Evolutionary conservation across 345 rosid genomes (phyloP).

Genomic region (Punica granatum): DNA sequence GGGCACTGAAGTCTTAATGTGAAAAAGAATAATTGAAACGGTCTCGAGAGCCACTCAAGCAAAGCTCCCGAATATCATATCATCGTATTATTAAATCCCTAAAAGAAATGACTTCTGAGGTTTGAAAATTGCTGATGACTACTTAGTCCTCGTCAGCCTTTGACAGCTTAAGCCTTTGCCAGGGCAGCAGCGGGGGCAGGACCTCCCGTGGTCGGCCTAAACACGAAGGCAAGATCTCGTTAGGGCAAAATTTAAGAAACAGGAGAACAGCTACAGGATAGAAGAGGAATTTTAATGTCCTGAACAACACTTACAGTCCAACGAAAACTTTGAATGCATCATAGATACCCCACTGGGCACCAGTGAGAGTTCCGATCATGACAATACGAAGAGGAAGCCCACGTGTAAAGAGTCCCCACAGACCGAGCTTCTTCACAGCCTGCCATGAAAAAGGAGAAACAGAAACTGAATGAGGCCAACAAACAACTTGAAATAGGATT

Average conservation of each 20-base stretch:
- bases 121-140: background rate
- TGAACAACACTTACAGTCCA: conserved; percentile 68
- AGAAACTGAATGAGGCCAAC: background rate
- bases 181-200: conserved; percentile 48
- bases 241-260: background rate
- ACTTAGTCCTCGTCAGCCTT: background rate
- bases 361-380: conserved; percentile 96
- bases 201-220: conserved; percentile 99
- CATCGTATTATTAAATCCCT: conserved; percentile 21
- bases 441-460: conserved; percentile 21
- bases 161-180: conserved; percentile 33
- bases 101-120: background rate
- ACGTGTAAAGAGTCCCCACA: conserved; percentile 75
- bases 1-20: conserved; percentile 12
- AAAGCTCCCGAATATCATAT: conserved; percentile 20
- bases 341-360: conserved; percentile 90
- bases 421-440: conserved; percentile 74
- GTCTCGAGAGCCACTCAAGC: conserved; percentile 23
- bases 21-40: conserved; percentile 23
- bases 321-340: conserved; percentile 87
- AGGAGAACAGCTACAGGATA: background rate
- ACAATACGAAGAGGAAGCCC: conserved; percentile 93
- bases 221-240: conserved; percentile 9
- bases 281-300: background rate
- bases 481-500: background rate